Conservation (phyloP, 1,284 basidiomycete species). For the Cutaneotrichosporon daszewskae region DNA sequence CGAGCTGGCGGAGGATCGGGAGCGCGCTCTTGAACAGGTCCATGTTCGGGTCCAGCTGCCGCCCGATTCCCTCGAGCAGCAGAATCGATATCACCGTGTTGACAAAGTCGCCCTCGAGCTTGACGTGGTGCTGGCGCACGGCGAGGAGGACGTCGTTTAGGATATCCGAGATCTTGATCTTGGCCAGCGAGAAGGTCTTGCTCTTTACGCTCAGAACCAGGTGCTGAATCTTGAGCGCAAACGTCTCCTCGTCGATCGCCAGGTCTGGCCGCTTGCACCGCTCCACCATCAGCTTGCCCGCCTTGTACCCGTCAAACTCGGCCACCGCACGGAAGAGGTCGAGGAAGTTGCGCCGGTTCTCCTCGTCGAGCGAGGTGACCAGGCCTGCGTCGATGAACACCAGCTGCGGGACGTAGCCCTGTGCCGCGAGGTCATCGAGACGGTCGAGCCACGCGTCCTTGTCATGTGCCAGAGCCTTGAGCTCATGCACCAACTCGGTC, state of each 20-base stretch:
- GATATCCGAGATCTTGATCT: constrained; percentile 93
- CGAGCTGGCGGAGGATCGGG: constrained; percentile 82
- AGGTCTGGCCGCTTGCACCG: constrained; percentile 89
- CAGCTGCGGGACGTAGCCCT: constrained; percentile 87
- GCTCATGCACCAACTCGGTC: constrained; percentile 59
- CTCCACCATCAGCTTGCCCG: constrained; percentile 93
- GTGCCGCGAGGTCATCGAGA: constrained; percentile 58
- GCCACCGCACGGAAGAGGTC: constrained; percentile 95
- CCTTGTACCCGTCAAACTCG: constrained; percentile 91
- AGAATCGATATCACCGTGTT: constrained; percentile 95
- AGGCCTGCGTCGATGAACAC: constrained; percentile 96
- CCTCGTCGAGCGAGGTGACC: constrained; percentile 74
- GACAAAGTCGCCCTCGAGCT: constrained; percentile 97
- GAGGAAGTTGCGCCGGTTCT: constrained; percentile 85
- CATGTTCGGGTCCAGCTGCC: constrained; percentile 84
- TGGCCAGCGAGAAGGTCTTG: constrained; percentile 91
- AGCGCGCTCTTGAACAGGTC: constrained; percentile 90
- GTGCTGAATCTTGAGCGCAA: constrained; percentile 95
- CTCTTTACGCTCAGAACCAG: constrained; percentile 88
- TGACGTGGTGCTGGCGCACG: constrained; percentile 92
- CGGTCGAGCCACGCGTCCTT: constrained; percentile 66
- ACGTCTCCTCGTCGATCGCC: constrained; percentile 85
- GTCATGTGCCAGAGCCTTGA: constrained; percentile 57
- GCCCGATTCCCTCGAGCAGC: constrained; percentile 89
- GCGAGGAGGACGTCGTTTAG: constrained; percentile 78